A percentile compares a stretch with the other conserved stretches of the same genome.
Evolutionary conservation across 352 stramenopile species (phyloP).

Genomic region (Phytophthora cryptogea): DNA sequence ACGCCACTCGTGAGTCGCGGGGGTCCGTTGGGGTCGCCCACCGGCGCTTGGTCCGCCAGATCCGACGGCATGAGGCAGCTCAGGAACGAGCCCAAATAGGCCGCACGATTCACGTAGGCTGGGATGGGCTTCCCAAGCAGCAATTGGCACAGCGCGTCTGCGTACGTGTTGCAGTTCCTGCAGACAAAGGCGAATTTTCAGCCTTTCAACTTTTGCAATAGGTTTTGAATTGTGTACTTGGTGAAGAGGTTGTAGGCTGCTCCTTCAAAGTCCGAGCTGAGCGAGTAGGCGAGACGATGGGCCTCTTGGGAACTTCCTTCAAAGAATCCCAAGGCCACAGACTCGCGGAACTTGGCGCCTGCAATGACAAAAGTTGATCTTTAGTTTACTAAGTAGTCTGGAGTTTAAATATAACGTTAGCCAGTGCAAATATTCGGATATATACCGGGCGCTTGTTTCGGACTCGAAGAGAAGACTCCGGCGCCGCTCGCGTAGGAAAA

Average conservation of each 20-base stretch:
- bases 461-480: conserved; percentile 86
- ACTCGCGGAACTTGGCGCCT: conserved; percentile 90
- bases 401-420: too few relatives aligned
- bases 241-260: conserved; percentile 92
- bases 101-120: conserved; percentile 91
- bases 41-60: conserved; percentile 57
- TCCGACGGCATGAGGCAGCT: conserved; percentile 78
- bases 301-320: conserved; percentile 84
- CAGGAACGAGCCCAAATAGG: conserved; percentile 92
- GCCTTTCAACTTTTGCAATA: too few relatives aligned
- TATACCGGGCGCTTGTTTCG: conserved; percentile 70
- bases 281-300: conserved; percentile 77
- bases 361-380: background rate
- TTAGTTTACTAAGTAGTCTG: too few relatives aligned
- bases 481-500: conserved; percentile 93
- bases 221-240: conserved; percentile 42
- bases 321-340: conserved; percentile 90
- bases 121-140: conserved; percentile 87
- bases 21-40: conserved; percentile 43
- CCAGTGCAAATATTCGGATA: too few relatives aligned
- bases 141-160: conserved; percentile 83
- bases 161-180: conserved; percentile 95
- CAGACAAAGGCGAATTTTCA: background rate
- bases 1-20: conserved; percentile 21
- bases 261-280: conserved; percentile 87